A percentile compares a stretch with the other conserved stretches of the same genome.
These are phyloP conservation scores for Phialophora expanda DNA, from an alignment of 2,329 filamentous ascomycete species.

Conservation along the genomic window DNA sequence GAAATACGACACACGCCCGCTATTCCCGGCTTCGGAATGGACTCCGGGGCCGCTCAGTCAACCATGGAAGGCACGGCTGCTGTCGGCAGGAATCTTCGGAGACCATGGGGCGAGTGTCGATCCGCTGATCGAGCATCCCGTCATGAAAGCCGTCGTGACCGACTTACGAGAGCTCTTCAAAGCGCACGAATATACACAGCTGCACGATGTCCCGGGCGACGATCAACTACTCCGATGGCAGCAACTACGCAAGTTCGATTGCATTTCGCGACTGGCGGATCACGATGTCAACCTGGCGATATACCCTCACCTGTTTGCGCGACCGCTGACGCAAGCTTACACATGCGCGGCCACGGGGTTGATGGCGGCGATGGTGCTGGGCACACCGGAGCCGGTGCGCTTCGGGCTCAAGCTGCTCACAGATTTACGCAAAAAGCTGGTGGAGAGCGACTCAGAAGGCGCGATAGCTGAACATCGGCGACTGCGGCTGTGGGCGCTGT, in stretches of 20 bases:
- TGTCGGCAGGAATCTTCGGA: conserved; percentile 34
- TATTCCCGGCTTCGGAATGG: conserved; percentile 36
- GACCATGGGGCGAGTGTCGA: conserved; percentile 36
- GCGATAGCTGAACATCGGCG: conserved; percentile 18
- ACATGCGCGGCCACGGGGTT: conserved; percentile 31
- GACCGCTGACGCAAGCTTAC: conserved; percentile 33
- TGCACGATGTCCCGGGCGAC: conserved; percentile 32
- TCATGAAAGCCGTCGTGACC: conserved; percentile 32
- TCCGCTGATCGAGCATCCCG: conserved; percentile 33
- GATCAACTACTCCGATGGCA: conserved; percentile 37
- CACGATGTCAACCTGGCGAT: conserved; percentile 35
- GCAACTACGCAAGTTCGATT: conserved; percentile 37
- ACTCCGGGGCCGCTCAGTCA: conserved; percentile 38
- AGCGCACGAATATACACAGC: conserved; percentile 31
- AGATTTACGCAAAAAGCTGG: conserved; percentile 29
- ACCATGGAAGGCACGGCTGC: conserved; percentile 37
- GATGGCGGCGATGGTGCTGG: conserved; percentile 35
- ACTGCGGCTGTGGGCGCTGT: conserved; percentile 36
- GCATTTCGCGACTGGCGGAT: conserved; percentile 37
- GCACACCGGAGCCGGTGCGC: conserved; percentile 36
- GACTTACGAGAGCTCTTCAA: conserved; percentile 38
- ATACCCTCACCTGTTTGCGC: conserved; percentile 36
- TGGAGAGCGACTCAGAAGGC: conserved; percentile 26
- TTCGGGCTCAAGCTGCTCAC: conserved; percentile 36
- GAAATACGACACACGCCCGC: conserved; percentile 37